A percentile compares a stretch with the other conserved stretches of the same genome.
These are phyloP conservation scores for Xylaria sp. DNA, from an alignment of 2,329 filamentous ascomycete genomes.

Conservation along the genomic window DNA sequence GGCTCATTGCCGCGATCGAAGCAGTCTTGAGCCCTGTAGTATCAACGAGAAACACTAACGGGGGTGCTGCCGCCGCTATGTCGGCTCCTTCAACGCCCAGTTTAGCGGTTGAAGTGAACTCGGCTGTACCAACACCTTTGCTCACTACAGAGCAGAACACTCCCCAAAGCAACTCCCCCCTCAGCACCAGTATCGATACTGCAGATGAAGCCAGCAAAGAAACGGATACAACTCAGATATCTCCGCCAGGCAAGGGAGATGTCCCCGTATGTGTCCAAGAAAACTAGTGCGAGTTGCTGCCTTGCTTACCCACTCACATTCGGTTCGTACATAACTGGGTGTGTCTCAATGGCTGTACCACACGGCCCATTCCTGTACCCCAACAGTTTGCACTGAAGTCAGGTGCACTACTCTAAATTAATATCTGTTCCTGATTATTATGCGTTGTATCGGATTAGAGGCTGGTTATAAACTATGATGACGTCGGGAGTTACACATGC, in stretches of 20 bases:
- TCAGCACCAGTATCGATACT: conserved; percentile 70
- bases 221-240: conserved; percentile 34
- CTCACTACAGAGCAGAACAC: conserved; percentile 76
- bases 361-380: conserved; percentile 15
- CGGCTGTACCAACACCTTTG: conserved; percentile 70
- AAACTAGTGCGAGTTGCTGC: conserved; percentile 6
- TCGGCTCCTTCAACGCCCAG: conserved; percentile 49
- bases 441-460: conserved; percentile 26
- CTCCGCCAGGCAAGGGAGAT: conserved; percentile 19
- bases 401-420: conserved; percentile 8
- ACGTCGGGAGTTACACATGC: conserved; percentile 10
- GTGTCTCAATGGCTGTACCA: background rate
- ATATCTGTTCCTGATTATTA: conserved; percentile 2
- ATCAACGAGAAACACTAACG: conserved; percentile 11
- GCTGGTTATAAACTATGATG: conserved; percentile 19
- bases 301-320: conserved; percentile 5
- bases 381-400: conserved; percentile 10
- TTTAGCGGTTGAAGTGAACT: conserved; percentile 59
- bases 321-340: conserved; percentile 12
- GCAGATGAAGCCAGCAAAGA: conserved; percentile 52
- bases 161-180: conserved; percentile 72
- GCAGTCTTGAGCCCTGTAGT: conserved; percentile 12
- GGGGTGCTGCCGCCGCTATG: conserved; percentile 15
- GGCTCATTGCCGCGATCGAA: conserved; percentile 54
- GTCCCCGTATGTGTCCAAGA: conserved; percentile 36